phyloP scores from a whole-genome alignment of 768 basidiomycete genomes.

The Leccinum olivaceopallidum region DNA sequence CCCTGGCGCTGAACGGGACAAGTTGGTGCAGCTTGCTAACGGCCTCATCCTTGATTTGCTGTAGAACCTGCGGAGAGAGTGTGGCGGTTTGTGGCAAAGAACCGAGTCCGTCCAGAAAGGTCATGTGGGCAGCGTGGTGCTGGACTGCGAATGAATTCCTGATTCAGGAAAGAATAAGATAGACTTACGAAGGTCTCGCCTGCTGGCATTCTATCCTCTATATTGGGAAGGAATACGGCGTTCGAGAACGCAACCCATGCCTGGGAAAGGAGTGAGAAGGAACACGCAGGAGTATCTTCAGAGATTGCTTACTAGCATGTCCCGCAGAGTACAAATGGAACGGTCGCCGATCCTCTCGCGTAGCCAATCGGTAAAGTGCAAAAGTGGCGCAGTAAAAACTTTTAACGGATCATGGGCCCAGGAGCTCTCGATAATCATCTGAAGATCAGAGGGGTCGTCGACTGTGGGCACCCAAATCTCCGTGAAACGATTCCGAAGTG shows the following conservation, averaged over 20 bases:
- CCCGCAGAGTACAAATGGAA: conserved; percentile 75
- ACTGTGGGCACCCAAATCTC: conserved; percentile 98
- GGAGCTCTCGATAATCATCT: conserved; percentile 69
- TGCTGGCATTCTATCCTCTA: conserved; percentile 35
- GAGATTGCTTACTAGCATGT: conserved; percentile 69
- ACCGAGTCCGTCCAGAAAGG: conserved; percentile 84
- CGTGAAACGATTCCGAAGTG: conserved; percentile 95
- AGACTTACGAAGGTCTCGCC: conserved; percentile 68
- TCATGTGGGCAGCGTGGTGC: conserved; percentile 95
- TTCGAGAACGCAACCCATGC: conserved; percentile 94
- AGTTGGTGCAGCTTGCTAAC: conserved; percentile 52
- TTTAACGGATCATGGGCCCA: conserved; percentile 63
- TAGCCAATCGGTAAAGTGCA: conserved; percentile 86
- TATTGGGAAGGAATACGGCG: conserved; percentile 40
- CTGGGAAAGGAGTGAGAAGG: conserved; percentile 40
- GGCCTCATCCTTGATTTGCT: conserved; percentile 62
- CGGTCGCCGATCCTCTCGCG: conserved; percentile 57
- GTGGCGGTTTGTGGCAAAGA: conserved; percentile 72
- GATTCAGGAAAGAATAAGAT: neutral
- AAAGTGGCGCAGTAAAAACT: conserved; percentile 56
- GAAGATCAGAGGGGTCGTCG: conserved; percentile 68
- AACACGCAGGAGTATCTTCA: neutral
- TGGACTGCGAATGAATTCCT: conserved; percentile 34
- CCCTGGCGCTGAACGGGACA: conserved; percentile 43
- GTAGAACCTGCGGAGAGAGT: conserved; percentile 59